Conservation (phyloP, 2,329 filamentous ascomycete genomes). For the Fusarium miscanthi region DNA sequence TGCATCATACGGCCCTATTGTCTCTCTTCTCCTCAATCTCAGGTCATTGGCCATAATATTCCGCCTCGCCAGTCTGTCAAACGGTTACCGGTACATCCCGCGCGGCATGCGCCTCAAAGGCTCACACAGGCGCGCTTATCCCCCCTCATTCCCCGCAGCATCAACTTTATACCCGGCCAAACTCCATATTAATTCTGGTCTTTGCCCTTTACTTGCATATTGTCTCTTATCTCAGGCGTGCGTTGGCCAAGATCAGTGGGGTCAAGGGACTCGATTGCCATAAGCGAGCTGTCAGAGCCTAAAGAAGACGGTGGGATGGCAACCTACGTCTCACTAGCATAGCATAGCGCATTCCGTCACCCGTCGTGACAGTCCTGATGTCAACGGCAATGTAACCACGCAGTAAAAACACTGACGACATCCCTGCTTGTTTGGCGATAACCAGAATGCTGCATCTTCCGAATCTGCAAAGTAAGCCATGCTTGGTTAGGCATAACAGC, state of each 20-base stretch:
- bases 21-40: constrained; percentile 12
- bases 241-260: constrained; percentile 2
- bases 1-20: background rate
- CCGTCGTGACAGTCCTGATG: constrained; percentile 8
- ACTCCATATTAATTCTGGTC: constrained; percentile 8
- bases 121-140: constrained; percentile 28
- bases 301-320: constrained; percentile 6
- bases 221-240: constrained; percentile 27
- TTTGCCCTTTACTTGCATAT: constrained; percentile 7
- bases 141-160: constrained; percentile 22
- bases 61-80: constrained; percentile 7
- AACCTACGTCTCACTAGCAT: background rate
- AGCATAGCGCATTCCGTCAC: constrained; percentile 5
- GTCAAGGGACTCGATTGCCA: background rate
- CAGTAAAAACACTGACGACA: constrained; percentile 3
- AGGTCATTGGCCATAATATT: background rate
- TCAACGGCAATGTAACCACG: constrained; percentile 14
- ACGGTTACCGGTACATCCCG: constrained; percentile 18
- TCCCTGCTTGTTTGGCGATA: constrained; percentile 17
- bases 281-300: constrained; percentile 36
- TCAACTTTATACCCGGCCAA: constrained; percentile 21
- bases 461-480: background rate
- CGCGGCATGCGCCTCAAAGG: constrained; percentile 7
- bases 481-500: constrained; percentile 4
- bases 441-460: background rate